These are phyloP conservation scores for Coniochaeta pulveracea DNA, from an alignment of 2,329 filamentous ascomycete species.

Conservation along the genomic window DNA sequence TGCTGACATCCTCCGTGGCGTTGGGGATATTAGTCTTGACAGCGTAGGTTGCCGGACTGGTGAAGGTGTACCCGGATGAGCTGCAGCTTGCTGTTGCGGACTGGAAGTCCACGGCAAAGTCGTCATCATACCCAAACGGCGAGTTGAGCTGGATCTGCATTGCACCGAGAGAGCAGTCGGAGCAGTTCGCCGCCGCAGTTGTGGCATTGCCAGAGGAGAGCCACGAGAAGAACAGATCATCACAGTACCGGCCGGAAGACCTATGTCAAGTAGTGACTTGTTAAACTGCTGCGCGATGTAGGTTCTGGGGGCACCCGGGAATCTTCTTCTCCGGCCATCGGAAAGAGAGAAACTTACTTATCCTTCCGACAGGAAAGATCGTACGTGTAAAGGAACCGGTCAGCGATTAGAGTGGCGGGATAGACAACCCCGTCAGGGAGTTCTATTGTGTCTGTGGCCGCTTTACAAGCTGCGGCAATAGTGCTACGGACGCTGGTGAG, in stretches of 20 bases:
- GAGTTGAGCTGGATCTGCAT: constrained; percentile 4
- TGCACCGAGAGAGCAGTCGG: constrained; percentile 2
- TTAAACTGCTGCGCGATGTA: no score
- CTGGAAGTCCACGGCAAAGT: constrained; percentile 1
- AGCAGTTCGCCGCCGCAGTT: constrained; percentile 1
- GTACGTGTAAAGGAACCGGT: not conserved
- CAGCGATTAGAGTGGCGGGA: not conserved
- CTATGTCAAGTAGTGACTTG: not conserved
- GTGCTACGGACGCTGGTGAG: not conserved
- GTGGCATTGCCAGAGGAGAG: not conserved
- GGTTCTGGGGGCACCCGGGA: no score
- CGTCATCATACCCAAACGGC: constrained; percentile 3
- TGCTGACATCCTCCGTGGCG: no score
- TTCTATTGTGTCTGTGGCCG: not conserved
- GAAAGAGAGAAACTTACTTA: not conserved
- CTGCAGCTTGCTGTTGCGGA: constrained; percentile 1
- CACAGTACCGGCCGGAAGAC: not conserved
- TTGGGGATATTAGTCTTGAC: no score
- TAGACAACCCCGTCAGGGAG: not conserved
- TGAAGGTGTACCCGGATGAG: not conserved
- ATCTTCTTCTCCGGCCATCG: not conserved
- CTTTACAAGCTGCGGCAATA: not conserved
- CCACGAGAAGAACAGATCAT: not conserved
- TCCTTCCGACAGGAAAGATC: not conserved
- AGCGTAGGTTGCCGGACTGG: constrained; percentile 4